Conservation (phyloP, 352 stramenopile genomes). For the Globisporangium nodosum region DNA sequence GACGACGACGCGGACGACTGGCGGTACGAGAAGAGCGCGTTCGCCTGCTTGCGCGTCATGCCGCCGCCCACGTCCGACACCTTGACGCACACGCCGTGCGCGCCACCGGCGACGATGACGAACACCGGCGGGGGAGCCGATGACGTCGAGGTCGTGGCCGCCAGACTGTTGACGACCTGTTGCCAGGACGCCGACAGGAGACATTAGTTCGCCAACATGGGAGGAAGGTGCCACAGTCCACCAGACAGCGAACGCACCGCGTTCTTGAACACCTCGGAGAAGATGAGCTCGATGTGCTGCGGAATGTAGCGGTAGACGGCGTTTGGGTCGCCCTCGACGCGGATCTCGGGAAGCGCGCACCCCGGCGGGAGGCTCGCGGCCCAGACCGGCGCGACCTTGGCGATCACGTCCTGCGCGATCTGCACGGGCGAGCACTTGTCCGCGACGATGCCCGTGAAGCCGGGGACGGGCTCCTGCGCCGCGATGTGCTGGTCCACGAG, state of each 20-base stretch:
- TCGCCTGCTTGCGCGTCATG: constrained; percentile 71
- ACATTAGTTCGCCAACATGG: background rate
- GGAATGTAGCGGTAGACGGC: constrained; percentile 77
- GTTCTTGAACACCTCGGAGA: constrained; percentile 80
- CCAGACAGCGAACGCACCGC: constrained; percentile 23
- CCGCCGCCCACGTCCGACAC: constrained; percentile 70
- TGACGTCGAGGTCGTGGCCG: constrained; percentile 6
- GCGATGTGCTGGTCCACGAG: constrained; percentile 78
- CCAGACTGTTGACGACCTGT: constrained; percentile 50
- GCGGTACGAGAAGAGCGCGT: constrained; percentile 63
- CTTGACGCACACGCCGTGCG: constrained; percentile 76
- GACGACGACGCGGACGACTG: constrained; percentile 19
- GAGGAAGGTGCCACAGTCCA: background rate
- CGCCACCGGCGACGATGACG: constrained; percentile 57
- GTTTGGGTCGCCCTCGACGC: constrained; percentile 38
- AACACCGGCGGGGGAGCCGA: constrained; percentile 42
- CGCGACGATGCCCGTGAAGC: constrained; percentile 62
- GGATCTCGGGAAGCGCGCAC: constrained; percentile 49
- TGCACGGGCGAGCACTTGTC: constrained; percentile 61
- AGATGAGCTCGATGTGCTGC: constrained; percentile 78
- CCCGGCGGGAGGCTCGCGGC: constrained; percentile 31
- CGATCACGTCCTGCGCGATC: constrained; percentile 54
- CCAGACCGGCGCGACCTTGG: constrained; percentile 53
- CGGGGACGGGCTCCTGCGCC: constrained; percentile 42
- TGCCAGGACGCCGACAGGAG: background rate